Evolutionary conservation across 1,139 yeast species (phyloP).

Genomic region (Starmera stellimalicola): DNA sequence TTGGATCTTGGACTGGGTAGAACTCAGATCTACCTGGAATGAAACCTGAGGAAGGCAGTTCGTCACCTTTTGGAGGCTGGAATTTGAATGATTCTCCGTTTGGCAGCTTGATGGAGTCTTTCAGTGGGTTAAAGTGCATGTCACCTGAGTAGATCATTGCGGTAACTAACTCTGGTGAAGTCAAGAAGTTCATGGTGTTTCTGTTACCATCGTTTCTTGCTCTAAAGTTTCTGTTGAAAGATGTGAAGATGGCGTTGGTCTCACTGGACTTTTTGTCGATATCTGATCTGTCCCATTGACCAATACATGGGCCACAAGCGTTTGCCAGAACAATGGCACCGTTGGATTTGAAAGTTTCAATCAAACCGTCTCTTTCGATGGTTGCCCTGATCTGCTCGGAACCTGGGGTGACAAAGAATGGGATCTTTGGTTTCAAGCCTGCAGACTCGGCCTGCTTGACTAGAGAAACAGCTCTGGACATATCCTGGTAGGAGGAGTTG

Average conservation of each 20-base stretch:
- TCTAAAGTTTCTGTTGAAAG: slow-evolving; percentile 99
- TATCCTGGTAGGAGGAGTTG: slow-evolving; percentile 97
- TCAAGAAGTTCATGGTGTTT: slow-evolving; percentile 90
- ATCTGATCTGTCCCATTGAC: slow-evolving; percentile 99
- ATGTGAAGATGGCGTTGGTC: slow-evolving; percentile 95
- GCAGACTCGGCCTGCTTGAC: slow-evolving; percentile 84
- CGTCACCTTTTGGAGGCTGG: slow-evolving; percentile 68
- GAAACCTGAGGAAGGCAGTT: slow-evolving; percentile 75
- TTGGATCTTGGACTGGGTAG: slow-evolving; percentile 77
- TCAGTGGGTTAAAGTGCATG: slow-evolving; percentile 79
- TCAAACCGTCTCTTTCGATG: slow-evolving; percentile 94
- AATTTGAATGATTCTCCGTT: slow-evolving; percentile 70
- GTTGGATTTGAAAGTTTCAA: slow-evolving; percentile 79
- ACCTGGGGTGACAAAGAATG: slow-evolving; percentile 96
- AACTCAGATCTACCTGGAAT: slow-evolving; percentile 73
- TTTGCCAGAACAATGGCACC: slow-evolving; percentile 96
- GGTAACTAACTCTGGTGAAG: slow-evolving; percentile 95
- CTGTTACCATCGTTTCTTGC: slow-evolving; percentile 98
- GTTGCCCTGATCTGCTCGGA: slow-evolving; percentile 99
- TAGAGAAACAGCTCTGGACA: slow-evolving; percentile 95
- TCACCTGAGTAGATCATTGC: slow-evolving; percentile 94
- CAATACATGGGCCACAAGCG: slow-evolving; percentile 99
- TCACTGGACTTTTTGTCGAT: slow-evolving; percentile 77
- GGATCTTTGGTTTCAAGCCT: slow-evolving; percentile 84
- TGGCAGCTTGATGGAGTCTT: slow-evolving; percentile 57